Evolutionary conservation across 148 eudicot genomes (phyloP).

Genomic region (Beta vulgaris): DNA sequence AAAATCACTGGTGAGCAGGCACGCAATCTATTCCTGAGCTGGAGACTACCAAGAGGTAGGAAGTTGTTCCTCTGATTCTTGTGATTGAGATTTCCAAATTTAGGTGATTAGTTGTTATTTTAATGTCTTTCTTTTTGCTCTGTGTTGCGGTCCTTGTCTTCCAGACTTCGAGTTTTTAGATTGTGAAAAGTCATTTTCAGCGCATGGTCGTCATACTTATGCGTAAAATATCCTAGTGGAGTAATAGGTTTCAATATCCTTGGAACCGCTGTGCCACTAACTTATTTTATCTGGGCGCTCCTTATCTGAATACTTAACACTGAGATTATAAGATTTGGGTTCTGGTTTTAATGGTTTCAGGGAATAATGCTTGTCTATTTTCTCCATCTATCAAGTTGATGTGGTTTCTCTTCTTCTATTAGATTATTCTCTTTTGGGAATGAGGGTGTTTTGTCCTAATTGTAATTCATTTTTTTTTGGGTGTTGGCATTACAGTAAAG

Average conservation of each 20-base stretch:
- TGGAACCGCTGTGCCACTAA: background rate
- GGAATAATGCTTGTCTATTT: background rate
- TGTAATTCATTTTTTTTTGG: too few species aligned
- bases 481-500: too few species aligned
- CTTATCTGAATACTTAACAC: background rate
- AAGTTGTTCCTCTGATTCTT: background rate
- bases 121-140: background rate
- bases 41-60: constrained; percentile 97
- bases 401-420: background rate
- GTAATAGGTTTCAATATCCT: background rate
- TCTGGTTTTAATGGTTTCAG: background rate
- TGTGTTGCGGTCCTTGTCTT: background rate
- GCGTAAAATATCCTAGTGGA: background rate
- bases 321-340: background rate
- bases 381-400: background rate
- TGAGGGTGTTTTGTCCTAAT: background rate
- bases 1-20: constrained; percentile 91
- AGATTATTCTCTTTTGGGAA: too few species aligned
- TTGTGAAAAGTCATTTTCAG: background rate
- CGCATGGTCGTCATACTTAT: too few species aligned
- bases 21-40: constrained; percentile 82
- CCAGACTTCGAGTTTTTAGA: background rate
- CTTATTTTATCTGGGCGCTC: background rate
- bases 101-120: background rate
- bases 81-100: background rate